Evolutionary conservation across 352 stramenopile genomes (phyloP).

Genomic region (Aphanomyces astaci): DNA sequence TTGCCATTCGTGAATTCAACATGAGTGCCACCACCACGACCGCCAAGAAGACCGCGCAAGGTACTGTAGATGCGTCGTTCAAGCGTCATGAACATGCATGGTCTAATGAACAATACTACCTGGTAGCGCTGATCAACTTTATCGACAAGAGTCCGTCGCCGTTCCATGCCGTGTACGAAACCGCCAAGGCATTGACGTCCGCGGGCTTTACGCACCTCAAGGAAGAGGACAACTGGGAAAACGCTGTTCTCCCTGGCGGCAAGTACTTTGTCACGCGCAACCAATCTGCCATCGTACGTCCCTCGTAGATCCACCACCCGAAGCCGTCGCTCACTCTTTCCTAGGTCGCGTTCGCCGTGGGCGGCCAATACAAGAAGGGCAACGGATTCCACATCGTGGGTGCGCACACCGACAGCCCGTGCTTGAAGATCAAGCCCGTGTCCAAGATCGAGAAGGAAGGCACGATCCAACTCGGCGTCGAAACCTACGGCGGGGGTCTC

Average conservation of each 20-base stretch:
- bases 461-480: constrained; percentile 74
- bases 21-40: background rate
- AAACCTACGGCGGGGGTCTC: constrained; percentile 87
- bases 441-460: constrained; percentile 83
- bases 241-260: constrained; percentile 56
- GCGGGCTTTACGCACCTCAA: constrained; percentile 88
- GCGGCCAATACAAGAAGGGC: constrained; percentile 83
- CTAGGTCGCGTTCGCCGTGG: constrained; percentile 89
- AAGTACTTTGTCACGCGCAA: constrained; percentile 98
- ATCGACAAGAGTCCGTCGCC: constrained; percentile 91
- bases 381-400: constrained; percentile 95
- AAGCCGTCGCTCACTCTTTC: background rate
- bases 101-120: too few species aligned
- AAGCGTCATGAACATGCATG: background rate
- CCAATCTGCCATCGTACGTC: constrained; percentile 85
- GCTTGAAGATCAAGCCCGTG: constrained; percentile 93
- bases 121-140: constrained; percentile 84
- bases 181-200: constrained; percentile 65
- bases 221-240: constrained; percentile 72
- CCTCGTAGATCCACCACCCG: background rate
- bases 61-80: too few species aligned
- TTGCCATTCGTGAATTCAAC: constrained; percentile 1
- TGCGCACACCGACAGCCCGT: constrained; percentile 94
- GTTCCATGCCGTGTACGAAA: constrained; percentile 91
- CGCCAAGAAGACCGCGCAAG: background rate